phyloP scores from a whole-genome alignment of 345 rosid genomes.

The Linum trigynum region DNA sequence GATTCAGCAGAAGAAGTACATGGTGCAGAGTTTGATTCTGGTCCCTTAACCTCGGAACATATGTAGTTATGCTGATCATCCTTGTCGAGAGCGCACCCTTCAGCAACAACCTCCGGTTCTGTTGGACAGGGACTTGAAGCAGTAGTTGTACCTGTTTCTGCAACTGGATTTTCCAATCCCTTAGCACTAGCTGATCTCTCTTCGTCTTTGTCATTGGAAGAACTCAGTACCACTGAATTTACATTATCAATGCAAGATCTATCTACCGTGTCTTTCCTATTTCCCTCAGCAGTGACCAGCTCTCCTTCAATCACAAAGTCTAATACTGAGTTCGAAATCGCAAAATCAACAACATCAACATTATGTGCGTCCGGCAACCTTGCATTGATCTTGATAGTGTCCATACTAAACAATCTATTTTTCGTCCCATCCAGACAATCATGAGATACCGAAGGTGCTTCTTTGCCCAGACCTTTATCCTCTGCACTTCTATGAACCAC shows the following conservation, averaged over 20 bases:
- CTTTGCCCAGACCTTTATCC: conserved; percentile 17
- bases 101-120: conserved; percentile 23
- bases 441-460: not conserved
- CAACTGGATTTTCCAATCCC: conserved; percentile 15
- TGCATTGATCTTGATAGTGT: conserved; percentile 1
- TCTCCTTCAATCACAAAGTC: conserved; percentile 21
- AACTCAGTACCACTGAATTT: conserved; percentile 18
- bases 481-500: conserved; percentile 18
- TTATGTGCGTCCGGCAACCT: conserved; percentile 10
- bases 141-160: conserved; percentile 14
- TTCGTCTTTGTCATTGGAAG: conserved; percentile 18
- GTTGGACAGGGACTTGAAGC: conserved; percentile 15
- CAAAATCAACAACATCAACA: conserved; percentile 22
- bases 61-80: conserved; percentile 20
- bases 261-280: conserved; percentile 16
- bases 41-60: conserved; percentile 31
- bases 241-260: conserved; percentile 20
- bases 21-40: conserved; percentile 15
- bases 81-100: conserved; percentile 20
- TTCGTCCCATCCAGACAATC: conserved; percentile 13
- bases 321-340: conserved; percentile 32
- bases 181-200: conserved; percentile 9
- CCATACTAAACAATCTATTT: conserved; percentile 12
- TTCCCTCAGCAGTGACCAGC: conserved; percentile 14
- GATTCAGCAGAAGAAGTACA: conserved; percentile 5